A percentile compares a stretch with the other conserved stretches of the same genome.
Evolutionary conservation across 345 rosid genomes (phyloP).

Genomic region (Cochlearia excelsa): DNA sequence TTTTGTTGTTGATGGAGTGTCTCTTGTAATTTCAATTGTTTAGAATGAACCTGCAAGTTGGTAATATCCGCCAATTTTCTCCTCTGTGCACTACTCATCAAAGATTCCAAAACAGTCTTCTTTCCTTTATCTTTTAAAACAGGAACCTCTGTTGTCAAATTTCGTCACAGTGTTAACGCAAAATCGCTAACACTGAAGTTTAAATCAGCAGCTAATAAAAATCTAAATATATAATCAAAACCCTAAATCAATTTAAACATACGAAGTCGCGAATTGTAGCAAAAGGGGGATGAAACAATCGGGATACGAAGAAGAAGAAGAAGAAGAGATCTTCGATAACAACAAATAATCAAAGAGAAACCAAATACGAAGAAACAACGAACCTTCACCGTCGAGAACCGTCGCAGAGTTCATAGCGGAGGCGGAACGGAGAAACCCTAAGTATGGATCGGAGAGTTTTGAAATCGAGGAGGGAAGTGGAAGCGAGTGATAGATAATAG

Average conservation of each 20-base stretch:
- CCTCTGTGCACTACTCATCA: slow-evolving; percentile 39
- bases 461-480: slow-evolving; percentile 14
- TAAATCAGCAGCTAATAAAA: slow-evolving; percentile 3
- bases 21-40: slow-evolving; percentile 31
- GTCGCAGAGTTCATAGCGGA: slow-evolving; percentile 21
- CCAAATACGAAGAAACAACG: neutral
- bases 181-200: neutral
- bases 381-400: slow-evolving; percentile 20
- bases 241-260: slow-evolving; percentile 1
- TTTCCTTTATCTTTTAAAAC: slow-evolving; percentile 31
- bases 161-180: neutral
- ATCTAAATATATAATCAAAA: neutral
- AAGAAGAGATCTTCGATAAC: neutral
- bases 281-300: neutral
- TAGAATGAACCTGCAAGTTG: slow-evolving; percentile 43
- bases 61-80: slow-evolving; percentile 53
- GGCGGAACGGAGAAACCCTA: slow-evolving; percentile 15
- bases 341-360: neutral
- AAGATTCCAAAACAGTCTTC: slow-evolving; percentile 33
- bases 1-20: slow-evolving; percentile 31
- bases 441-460: slow-evolving; percentile 20
- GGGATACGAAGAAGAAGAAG: neutral
- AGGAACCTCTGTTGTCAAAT: slow-evolving; percentile 4
- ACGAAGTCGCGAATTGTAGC: neutral
- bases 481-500: neutral